Base-by-base conservation (phyloP, 2,329 filamentous ascomycete species). In the Didymellaceae sp. region DNA sequence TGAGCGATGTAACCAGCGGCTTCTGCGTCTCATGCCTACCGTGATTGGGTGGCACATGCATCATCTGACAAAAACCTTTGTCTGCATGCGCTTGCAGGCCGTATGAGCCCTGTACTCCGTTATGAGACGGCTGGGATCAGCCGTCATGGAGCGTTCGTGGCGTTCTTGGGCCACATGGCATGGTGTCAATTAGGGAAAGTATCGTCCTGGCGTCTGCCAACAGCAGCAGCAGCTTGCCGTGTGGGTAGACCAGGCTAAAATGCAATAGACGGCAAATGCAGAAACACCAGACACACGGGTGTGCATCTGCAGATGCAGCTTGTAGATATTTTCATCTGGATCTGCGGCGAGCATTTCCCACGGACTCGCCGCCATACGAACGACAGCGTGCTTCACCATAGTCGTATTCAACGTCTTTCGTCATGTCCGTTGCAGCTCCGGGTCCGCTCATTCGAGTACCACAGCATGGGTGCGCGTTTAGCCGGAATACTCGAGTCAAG, bases 31-130 rank as follows among this genome's bases (percentile, higher is more conserved):
- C 54, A 45, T 47, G 21, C 53, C 35, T 11, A 42, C 24, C 11
- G 20, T 45, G 46, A 57, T 54, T 54, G 52, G 51, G 42, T 34
- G 34, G 38, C 31, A 40, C 38, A 25, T 6, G 35, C 35, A 28
- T 54, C 50, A 48, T 57, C 51, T 54, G 54, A 57, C 52, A 11
- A 22, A 5, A 28, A 24, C 18, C 44, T 40, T 39, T 41, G 50
- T 40, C 33, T 35, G 39, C 17, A 40, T 44, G 35, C 28, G 45
- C 50, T 49, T 34, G 43, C 28, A 34, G 39, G 21, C 33, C 28
- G 20, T 40, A 31, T 14, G 32, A 35, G 24, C 28, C 40, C 39
- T 53, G 39, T 38, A 43, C 14, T n/a, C 21, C 37, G 37, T 26
- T 33, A 37, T 37, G n/a, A 35, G 14, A 45, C 17, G 22, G 39